Evolutionary conservation across 768 basidiomycete genomes (phyloP).

Genomic region (Lentinula guzmanii): DNA sequence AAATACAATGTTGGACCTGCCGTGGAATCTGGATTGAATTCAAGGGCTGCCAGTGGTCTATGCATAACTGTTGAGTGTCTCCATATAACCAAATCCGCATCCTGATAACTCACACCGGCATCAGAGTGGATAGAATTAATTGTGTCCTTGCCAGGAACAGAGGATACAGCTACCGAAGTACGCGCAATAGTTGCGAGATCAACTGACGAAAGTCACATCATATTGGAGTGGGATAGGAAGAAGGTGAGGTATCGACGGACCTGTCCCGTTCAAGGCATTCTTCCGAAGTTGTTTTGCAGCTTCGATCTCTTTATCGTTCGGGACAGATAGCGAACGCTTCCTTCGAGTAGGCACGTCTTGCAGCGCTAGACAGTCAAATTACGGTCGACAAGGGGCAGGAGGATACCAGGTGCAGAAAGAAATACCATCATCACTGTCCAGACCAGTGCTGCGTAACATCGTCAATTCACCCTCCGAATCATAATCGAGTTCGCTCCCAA

Average conservation of each 20-base stretch:
- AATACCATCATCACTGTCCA: neutral
- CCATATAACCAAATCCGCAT: neutral
- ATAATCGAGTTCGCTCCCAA: slow-evolving; percentile 44
- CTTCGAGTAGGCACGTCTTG: slow-evolving; percentile 14
- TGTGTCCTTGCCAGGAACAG: neutral
- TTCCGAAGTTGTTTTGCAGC: slow-evolving; percentile 58
- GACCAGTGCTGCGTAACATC: slow-evolving; percentile 6
- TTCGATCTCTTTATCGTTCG: slow-evolving; percentile 56
- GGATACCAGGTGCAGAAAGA: neutral
- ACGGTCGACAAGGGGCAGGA: neutral
- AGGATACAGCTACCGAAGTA: slow-evolving; percentile 64
- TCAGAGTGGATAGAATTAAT: neutral
- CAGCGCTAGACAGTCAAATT: slow-evolving; percentile 1
- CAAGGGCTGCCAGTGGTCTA: no score
- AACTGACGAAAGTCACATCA: slow-evolving; percentile 17
- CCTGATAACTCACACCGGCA: neutral
- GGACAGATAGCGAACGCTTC: slow-evolving; percentile 31
- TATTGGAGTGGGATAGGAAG: slow-evolving; percentile 1
- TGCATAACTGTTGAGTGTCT: no score
- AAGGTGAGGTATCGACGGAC: slow-evolving; percentile 27
- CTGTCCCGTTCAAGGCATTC: slow-evolving; percentile 60
- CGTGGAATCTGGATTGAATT: neutral
- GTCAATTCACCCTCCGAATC: slow-evolving; percentile 33
- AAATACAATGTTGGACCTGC: neutral
- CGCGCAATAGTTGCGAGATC: slow-evolving; percentile 80